Base-by-base conservation (phyloP, 495 filamentous ascomycete species). In the Trichoderma asperelloides region DNA sequence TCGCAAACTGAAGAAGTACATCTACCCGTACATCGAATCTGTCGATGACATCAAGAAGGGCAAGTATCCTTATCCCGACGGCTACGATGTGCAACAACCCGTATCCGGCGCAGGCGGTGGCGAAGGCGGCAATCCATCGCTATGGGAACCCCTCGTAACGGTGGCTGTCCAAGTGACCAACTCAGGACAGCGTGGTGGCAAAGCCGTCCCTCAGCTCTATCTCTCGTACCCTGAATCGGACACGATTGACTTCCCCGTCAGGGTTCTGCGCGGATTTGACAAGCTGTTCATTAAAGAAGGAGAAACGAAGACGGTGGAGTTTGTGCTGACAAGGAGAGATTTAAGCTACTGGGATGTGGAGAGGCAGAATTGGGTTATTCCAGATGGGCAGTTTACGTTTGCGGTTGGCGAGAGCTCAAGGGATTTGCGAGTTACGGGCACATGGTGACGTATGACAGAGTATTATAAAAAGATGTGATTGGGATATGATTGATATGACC, bases 201-300 rank as follows among this genome's bases (percentile, higher is more conserved):
- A 91, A 60, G 88, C 85, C 37, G 95, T 97, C 4, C 82, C 90
- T 3, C 94, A 98, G 75, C 75, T 96, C 25, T 98, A 97, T 74
- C 73, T 98, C 33, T 84, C 84, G 6, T 93, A 91, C 70, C 91
- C 91, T 0, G 69, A 78, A 2, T 73, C 79, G 49, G 85, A 85
- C 6, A 75, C 75, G 4, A 81, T 93, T 7, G 90, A 93, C 30
- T 94, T 94, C 72, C 94, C 94, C 0, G 80, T 88, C 0, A 78
- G 79, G 62, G 90, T 92, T 0, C 81, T 98, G 21, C 83, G 95
- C 21, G 89, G 86, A 3, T 97, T 96, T 66, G 87, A 91, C 69
- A 97, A 97, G 79, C 68, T 92, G 9, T 75, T 76, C 21, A 66
- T 93, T 43, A 74, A 82, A 23, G 74, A 80, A 5, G 88, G 85